A percentile compares a stretch with the other conserved stretches of the same genome.
phyloP scores from a whole-genome alignment of 2,329 filamentous ascomycete genomes.

The Corniculantispora saksenae region DNA sequence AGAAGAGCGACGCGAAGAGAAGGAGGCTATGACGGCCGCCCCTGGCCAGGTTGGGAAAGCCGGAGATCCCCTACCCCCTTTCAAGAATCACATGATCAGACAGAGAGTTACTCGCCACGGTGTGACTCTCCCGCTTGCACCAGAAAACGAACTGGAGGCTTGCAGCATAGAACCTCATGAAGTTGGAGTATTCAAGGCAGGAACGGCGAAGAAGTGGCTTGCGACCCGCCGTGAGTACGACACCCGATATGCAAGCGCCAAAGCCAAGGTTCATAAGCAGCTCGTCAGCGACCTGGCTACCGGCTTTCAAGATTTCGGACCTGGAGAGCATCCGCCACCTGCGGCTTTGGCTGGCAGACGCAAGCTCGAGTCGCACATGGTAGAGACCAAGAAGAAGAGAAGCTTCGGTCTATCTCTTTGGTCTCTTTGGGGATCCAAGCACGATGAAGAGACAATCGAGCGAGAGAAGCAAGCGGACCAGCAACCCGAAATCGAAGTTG shows the following conservation, averaged over 20 bases:
- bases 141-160: constrained; percentile 63
- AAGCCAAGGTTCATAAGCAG: constrained; percentile 70
- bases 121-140: constrained; percentile 66
- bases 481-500: constrained; percentile 32
- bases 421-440: constrained; percentile 85
- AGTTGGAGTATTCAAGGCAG: constrained; percentile 78
- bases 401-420: constrained; percentile 80
- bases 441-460: constrained; percentile 74
- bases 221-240: constrained; percentile 73
- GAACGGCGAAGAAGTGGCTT: constrained; percentile 82
- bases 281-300: constrained; percentile 70
- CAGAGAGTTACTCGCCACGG: constrained; percentile 83
- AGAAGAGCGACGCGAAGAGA: constrained; percentile 26
- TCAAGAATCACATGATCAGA: constrained; percentile 86
- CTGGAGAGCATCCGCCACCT: constrained; percentile 77
- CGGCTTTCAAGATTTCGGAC: constrained; percentile 70
- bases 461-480: constrained; percentile 55
- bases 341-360: constrained; percentile 77
- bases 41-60: constrained; percentile 71
- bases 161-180: constrained; percentile 63
- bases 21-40: not conserved
- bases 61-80: constrained; percentile 78
- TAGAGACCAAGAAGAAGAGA: constrained; percentile 60
- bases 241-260: constrained; percentile 66
- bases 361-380: constrained; percentile 40